phyloP scores from a whole-genome alignment of 2,329 filamentous ascomycete genomes.

The Phoma sp. region DNA sequence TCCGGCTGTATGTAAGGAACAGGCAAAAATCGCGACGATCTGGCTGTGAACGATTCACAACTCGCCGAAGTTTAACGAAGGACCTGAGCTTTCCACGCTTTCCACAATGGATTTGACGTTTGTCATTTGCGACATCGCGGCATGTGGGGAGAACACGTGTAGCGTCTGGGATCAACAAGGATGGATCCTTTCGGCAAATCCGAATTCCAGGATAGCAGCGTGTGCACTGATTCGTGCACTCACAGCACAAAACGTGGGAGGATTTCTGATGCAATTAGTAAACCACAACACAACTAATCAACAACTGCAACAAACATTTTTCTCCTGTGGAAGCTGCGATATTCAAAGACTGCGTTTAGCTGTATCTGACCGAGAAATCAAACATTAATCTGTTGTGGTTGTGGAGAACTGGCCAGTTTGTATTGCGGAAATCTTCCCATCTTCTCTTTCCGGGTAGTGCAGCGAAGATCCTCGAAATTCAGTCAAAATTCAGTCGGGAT shows the following conservation, averaged over 20 bases:
- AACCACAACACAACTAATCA: too few relatives aligned
- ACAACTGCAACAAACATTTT: too few relatives aligned
- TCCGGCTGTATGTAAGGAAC: conserved; percentile 24
- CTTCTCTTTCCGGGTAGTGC: too few relatives aligned
- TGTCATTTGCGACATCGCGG: conserved; percentile 6
- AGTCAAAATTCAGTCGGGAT: too few relatives aligned
- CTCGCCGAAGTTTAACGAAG: background rate
- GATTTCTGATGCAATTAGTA: too few relatives aligned
- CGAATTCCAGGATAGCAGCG: background rate
- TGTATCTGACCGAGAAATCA: too few relatives aligned
- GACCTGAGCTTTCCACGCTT: conserved; percentile 1
- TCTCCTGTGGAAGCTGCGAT: too few relatives aligned
- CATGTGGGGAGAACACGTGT: conserved; percentile 1
- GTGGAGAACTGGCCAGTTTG: too few relatives aligned
- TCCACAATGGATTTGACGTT: conserved; percentile 2
- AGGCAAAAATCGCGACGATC: conserved; percentile 12
- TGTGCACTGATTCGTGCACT: conserved; percentile 7
- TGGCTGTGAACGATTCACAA: conserved; percentile 8
- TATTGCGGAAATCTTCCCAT: too few relatives aligned
- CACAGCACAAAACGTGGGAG: background rate
- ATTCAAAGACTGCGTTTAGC: too few relatives aligned
- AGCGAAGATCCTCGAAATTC: too few relatives aligned
- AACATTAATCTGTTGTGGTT: too few relatives aligned
- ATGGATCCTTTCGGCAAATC: conserved; percentile 5
- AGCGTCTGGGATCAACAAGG: background rate